Base-by-base conservation (phyloP, 164 flowering plant genomes). In the Liquidambar formosana region DNA sequence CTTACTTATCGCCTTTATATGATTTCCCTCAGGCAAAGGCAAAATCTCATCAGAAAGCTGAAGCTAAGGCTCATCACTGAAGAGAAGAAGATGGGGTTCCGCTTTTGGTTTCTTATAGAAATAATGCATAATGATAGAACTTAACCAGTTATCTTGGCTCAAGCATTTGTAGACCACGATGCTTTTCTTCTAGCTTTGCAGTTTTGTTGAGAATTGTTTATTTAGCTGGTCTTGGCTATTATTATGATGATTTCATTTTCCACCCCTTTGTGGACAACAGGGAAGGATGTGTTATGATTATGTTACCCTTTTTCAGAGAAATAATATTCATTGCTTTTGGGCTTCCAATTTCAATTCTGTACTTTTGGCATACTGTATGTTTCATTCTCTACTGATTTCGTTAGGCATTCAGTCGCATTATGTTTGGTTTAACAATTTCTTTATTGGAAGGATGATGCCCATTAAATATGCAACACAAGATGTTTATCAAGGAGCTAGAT, bases 51-150 rank as follows among this genome's bases (percentile, higher is more conserved):
- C 27, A 68, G 75, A 84, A 84, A 74, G 88, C 81, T n/a, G 86
- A 80, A 74, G 90, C 81, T 25, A 77, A 74, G 67, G 86, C 83
- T 62, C 84, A 81, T 71, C 88, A 84, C 53, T 82, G 66, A 78
- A 68, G 73, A 51, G 58, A 43, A 43, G 41, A 46, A n/a, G 46
- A 3, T n/a, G 18, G 8, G 1, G 22, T 18, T 11, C 61, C 19
- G 33, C 15, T 57, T 43, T 15, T 43, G 22, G 23, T 51, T 58
- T 9, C 18, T 60, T 25, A 21, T 18, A 46, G 41, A 60, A 75
- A 80, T 76, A 71, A 75, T 73, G 75, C 66, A 48, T 61, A 27
- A 49, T 47, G 51, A 58, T 38, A 28, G 71, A 47, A 70, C 38
- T 44, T 54, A 49, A 48, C 46, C 65, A 13, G 38, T 18, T 58